phyloP scores from a whole-genome alignment of 2,329 filamentous ascomycete species.

The Aspergillus glaucus region DNA sequence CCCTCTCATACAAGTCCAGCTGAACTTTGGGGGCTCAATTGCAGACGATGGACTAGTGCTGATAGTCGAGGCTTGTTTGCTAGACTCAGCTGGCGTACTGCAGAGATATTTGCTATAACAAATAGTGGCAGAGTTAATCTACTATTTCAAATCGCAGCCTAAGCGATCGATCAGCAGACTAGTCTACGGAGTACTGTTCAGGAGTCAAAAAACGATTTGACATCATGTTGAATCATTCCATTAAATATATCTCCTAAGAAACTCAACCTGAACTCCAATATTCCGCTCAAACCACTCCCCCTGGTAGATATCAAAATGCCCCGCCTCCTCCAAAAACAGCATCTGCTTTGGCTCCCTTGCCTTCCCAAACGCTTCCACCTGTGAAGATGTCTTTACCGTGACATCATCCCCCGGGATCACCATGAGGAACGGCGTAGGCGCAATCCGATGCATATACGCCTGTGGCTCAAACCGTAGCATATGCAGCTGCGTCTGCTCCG shows the following conservation, averaged over 20 bases:
- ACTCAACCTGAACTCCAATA: conserved; percentile 25
- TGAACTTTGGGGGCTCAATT: neutral
- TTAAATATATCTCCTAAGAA: conserved; percentile 13
- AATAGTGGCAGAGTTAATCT: no score
- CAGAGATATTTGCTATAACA: no score
- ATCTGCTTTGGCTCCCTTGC: conserved; percentile 38
- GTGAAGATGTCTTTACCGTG: conserved; percentile 29
- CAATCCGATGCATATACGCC: conserved; percentile 18
- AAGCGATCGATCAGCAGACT: no score
- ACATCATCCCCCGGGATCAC: conserved; percentile 26
- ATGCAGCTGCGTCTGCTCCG: conserved; percentile 27
- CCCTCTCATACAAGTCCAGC: no score
- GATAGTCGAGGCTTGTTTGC: no score
- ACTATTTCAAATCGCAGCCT: no score
- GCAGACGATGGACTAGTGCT: neutral
- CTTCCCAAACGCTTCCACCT: conserved; percentile 1
- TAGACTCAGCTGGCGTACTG: no score
- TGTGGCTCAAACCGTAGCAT: conserved; percentile 19
- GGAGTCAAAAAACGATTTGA: no score
- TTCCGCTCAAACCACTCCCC: conserved; percentile 22
- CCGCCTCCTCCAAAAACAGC: conserved; percentile 27
- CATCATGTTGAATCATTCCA: no score
- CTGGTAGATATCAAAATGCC: conserved; percentile 37
- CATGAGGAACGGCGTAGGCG: neutral
- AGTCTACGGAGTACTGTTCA: no score